A percentile compares a stretch with the other conserved stretches of the same genome.
phyloP scores from a whole-genome alignment of 495 filamentous ascomycete species.

The Bacidia rubella region DNA sequence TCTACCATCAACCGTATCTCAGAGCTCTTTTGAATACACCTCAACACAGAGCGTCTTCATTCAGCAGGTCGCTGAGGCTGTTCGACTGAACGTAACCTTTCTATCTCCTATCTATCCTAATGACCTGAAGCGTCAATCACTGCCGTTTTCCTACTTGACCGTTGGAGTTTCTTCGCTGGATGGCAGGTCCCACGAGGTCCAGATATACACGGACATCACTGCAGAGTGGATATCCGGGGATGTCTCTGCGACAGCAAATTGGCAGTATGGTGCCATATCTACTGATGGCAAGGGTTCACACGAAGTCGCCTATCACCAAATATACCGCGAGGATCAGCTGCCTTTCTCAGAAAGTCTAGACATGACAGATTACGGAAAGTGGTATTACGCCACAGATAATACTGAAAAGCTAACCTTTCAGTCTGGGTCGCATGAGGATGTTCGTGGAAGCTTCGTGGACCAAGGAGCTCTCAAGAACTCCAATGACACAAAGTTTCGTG shows the following conservation, averaged over 20 bases:
- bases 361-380: conserved; percentile 45
- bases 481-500: conserved; percentile 37
- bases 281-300: conserved; percentile 4
- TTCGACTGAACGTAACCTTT: conserved; percentile 44
- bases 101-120: conserved; percentile 43
- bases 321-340: conserved; percentile 39
- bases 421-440: conserved; percentile 33
- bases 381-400: conserved; percentile 42
- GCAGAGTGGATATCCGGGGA: conserved; percentile 52
- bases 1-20: conserved; percentile 29
- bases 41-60: conserved; percentile 45
- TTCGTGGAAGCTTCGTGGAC: conserved; percentile 34
- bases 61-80: conserved; percentile 32
- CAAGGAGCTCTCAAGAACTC: conserved; percentile 33
- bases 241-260: conserved; percentile 32
- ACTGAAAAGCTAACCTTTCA: conserved; percentile 30
- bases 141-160: conserved; percentile 42
- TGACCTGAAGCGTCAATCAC: conserved; percentile 41
- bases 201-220: conserved; percentile 47
- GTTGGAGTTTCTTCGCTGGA: conserved; percentile 40
- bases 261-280: conserved; percentile 36
- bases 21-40: conserved; percentile 42
- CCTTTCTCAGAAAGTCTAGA: conserved; percentile 39
- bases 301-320: conserved; percentile 38
- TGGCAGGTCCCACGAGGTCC: conserved; percentile 38